Evolutionary conservation across 2,329 filamentous ascomycete species (phyloP).

Genomic region (Diaporthe vexans): DNA sequence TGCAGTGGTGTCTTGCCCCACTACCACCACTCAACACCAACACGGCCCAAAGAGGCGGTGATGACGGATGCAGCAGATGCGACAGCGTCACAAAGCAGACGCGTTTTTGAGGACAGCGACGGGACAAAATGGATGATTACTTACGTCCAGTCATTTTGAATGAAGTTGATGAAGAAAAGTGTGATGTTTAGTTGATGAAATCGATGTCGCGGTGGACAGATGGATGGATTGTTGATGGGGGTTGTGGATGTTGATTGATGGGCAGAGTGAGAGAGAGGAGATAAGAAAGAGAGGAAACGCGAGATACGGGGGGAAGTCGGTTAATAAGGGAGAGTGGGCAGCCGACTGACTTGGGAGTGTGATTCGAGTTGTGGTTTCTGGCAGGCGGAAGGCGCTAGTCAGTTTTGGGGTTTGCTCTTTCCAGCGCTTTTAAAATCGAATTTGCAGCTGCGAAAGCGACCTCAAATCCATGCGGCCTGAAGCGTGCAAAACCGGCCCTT

Average conservation of each 20-base stretch:
- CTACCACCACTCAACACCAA: constrained; percentile 45
- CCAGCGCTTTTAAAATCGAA: constrained; percentile 33
- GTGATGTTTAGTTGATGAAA: constrained; percentile 46
- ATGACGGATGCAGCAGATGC: constrained; percentile 38
- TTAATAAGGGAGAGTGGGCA: constrained; percentile 34
- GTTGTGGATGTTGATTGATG: constrained; percentile 49
- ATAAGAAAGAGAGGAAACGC: constrained; percentile 33
- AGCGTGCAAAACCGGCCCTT: constrained; percentile 34
- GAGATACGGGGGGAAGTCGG: constrained; percentile 29
- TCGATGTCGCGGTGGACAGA: constrained; percentile 50
- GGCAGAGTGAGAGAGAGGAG: constrained; percentile 44
- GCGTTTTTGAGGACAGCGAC: constrained; percentile 34
- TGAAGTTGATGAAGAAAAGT: constrained; percentile 46
- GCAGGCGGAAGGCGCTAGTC: constrained; percentile 42
- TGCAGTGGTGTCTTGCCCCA: constrained; percentile 43
- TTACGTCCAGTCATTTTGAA: constrained; percentile 75
- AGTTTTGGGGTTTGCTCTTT: constrained; percentile 41
- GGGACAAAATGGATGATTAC: constrained; percentile 39
- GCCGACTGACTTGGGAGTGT: constrained; percentile 35
- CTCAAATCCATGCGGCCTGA: constrained; percentile 11
- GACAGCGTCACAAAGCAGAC: constrained; percentile 19
- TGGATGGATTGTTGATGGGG: constrained; percentile 49
- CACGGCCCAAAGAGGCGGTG: constrained; percentile 42
- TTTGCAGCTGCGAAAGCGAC: constrained; percentile 37
- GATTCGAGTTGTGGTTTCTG: constrained; percentile 35